A percentile compares a stretch with the other conserved stretches of the same genome.
phyloP scores from a whole-genome alignment of 306 rosid genomes.

The Styphnolobium japonicum region DNA sequence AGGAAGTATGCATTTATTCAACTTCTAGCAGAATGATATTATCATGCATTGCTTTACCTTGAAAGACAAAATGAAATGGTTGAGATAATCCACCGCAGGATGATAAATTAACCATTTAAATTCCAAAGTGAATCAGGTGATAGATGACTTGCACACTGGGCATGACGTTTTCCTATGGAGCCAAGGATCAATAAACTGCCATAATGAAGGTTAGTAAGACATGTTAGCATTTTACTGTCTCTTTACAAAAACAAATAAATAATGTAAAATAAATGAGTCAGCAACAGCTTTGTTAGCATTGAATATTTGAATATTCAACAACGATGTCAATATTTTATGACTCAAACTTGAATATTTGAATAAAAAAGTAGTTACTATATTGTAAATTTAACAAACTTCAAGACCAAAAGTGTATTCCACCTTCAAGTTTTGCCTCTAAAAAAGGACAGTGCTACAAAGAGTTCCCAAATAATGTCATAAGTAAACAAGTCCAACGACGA shows the following conservation, averaged over 20 bases:
- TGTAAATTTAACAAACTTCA: neutral
- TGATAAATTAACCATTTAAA: slow-evolving; percentile 7
- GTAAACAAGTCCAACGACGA: neutral
- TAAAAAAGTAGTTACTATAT: neutral
- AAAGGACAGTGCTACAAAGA: neutral
- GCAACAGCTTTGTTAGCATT: too few species aligned
- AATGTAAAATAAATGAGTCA: too few species aligned
- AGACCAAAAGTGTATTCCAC: neutral
- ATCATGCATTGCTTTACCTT: slow-evolving; percentile 39
- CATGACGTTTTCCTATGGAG: slow-evolving; percentile 69
- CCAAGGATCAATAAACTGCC: slow-evolving; percentile 98
- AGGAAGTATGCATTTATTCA: slow-evolving; percentile 10
- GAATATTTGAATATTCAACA: too few species aligned
- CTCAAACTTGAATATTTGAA: neutral
- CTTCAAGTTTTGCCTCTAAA: neutral
- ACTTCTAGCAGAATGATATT: slow-evolving; percentile 19
- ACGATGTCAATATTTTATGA: too few species aligned
- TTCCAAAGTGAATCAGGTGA: slow-evolving; percentile 39
- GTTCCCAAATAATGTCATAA: neutral
- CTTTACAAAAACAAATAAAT: neutral
- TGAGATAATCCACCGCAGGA: slow-evolving; percentile 20
- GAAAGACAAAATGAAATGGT: slow-evolving; percentile 24
- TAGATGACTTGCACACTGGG: slow-evolving; percentile 89
- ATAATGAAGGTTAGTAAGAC: slow-evolving; percentile 4
- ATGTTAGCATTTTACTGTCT: neutral